phyloP scores from a whole-genome alignment of 192 early-diverging fungal genomes.

The Entomortierella parvispora region DNA sequence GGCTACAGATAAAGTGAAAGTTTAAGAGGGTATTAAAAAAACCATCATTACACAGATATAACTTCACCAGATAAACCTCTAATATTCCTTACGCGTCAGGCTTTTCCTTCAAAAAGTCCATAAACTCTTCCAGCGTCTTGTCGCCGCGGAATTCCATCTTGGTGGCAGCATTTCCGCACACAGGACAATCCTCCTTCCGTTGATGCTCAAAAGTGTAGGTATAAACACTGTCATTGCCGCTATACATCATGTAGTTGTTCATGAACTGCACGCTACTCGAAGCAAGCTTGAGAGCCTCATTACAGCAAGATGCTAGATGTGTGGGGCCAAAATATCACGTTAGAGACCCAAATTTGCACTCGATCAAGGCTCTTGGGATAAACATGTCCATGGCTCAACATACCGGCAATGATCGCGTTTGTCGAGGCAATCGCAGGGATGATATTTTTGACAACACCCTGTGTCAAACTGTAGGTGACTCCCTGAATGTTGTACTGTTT shows the following conservation, averaged over 20 bases:
- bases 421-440: constrained; percentile 96
- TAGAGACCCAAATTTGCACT: neutral
- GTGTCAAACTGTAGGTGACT: constrained; percentile 89
- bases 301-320: constrained; percentile 83
- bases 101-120: constrained; percentile 82
- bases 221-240: constrained; percentile 90
- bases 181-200: constrained; percentile 88
- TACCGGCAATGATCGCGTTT: constrained; percentile 82
- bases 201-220: constrained; percentile 89
- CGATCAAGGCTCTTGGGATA: too few species aligned
- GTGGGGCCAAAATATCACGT: neutral
- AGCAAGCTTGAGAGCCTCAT: constrained; percentile 94
- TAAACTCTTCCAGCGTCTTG: constrained; percentile 82
- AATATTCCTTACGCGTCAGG: constrained; percentile 69
- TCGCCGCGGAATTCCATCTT: constrained; percentile 60
- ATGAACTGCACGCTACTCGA: constrained; percentile 81
- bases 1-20: constrained; percentile 55
- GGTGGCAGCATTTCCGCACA: constrained; percentile 78
- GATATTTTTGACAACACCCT: constrained; percentile 98
- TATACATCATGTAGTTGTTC: constrained; percentile 98
- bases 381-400: neutral
- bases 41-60: neutral
- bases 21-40: neutral
- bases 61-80: neutral
- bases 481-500: constrained; percentile 87